Conservation (phyloP, 345 rosid species). For the Kernera saxatilis region DNA sequence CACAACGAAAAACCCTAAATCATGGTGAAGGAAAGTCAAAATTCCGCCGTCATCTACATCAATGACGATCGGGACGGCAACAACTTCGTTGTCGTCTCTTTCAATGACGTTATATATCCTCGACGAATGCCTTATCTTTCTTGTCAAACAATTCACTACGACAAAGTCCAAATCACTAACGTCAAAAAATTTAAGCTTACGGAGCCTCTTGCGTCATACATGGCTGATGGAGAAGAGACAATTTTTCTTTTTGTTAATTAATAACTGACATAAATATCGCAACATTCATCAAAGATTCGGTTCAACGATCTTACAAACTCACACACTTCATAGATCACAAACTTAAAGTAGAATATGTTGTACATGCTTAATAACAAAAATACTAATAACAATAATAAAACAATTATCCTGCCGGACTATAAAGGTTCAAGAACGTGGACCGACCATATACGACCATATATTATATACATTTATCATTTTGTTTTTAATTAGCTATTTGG, state of each 20-base stretch:
- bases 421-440: conserved; percentile 25
- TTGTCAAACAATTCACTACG: neutral
- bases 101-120: conserved; percentile 32
- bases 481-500: neutral
- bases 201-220: conserved; percentile 10
- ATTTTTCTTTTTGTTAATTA: no score
- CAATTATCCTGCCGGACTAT: conserved; percentile 17
- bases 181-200: neutral
- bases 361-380: neutral
- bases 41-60: conserved; percentile 33
- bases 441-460: neutral
- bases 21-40: conserved; percentile 39
- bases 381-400: neutral
- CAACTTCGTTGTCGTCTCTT: conserved; percentile 12
- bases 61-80: neutral
- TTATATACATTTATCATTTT: neutral
- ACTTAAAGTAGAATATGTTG: neutral
- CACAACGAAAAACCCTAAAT: conserved; percentile 13
- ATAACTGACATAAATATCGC: no score
- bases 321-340: neutral
- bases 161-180: neutral
- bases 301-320: neutral
- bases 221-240: neutral
- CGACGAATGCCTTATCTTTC: conserved; percentile 62
- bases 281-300: conserved; percentile 6